Percentiles rank a stretch among this genome's conserved stretches.
Evolutionary conservation across 1,139 yeast genomes (phyloP).

Genomic region (Hyphopichia buzzinii): DNA sequence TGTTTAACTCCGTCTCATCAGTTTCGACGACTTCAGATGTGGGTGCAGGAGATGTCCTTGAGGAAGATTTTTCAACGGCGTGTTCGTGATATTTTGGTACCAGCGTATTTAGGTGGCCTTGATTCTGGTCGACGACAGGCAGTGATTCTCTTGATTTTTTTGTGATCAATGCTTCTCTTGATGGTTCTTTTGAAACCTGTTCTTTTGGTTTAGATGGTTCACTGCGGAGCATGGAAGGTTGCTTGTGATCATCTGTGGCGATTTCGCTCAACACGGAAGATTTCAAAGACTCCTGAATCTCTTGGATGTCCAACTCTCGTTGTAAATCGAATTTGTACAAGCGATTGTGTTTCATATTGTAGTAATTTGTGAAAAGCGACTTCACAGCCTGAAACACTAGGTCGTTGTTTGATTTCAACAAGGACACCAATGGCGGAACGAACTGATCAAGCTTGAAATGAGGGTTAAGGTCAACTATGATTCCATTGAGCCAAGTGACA

Average conservation of each 20-base stretch:
- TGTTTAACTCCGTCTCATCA: slow-evolving; percentile 11
- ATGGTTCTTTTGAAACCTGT: neutral
- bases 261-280: slow-evolving; percentile 29
- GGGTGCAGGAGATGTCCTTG: neutral
- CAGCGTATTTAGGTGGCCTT: neutral
- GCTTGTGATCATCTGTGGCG: slow-evolving; percentile 11
- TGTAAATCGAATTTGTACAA: slow-evolving; percentile 45
- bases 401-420: slow-evolving; percentile 12
- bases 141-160: neutral
- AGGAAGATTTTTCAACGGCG: neutral
- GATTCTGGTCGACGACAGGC: neutral
- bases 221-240: neutral
- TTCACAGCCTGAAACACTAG: slow-evolving; percentile 16
- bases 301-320: slow-evolving; percentile 42
- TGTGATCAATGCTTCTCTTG: neutral
- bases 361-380: slow-evolving; percentile 26
- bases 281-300: slow-evolving; percentile 28
- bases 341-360: slow-evolving; percentile 25
- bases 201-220: neutral
- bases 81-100: neutral
- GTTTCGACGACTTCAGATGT: slow-evolving; percentile 1
- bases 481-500: slow-evolving; percentile 32
- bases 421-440: slow-evolving; percentile 22
- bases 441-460: slow-evolving; percentile 31
- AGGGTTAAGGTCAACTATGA: slow-evolving; percentile 26